These are phyloP conservation scores for Moricandia arvensis DNA, from an alignment of 345 rosid genomes.

Conservation along the genomic window DNA sequence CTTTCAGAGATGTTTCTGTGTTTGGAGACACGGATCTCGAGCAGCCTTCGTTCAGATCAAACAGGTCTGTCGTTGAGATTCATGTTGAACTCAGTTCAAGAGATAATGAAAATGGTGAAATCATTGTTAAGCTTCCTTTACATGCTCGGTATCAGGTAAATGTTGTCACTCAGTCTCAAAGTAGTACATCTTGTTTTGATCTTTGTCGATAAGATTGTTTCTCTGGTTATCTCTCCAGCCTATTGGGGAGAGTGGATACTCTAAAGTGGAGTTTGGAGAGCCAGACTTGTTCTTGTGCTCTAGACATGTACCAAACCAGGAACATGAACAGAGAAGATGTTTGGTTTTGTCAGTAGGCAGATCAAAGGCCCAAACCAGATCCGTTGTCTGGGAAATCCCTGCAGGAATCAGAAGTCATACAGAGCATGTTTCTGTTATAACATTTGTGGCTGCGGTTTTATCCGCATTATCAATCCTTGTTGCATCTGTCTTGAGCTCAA, in stretches of 20 bases:
- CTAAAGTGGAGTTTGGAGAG: slow-evolving; percentile 53
- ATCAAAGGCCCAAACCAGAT: slow-evolving; percentile 15
- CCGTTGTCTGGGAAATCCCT: slow-evolving; percentile 64
- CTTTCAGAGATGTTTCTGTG: slow-evolving; percentile 53
- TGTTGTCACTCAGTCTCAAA: not conserved
- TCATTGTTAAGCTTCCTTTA: slow-evolving; percentile 61
- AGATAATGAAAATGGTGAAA: slow-evolving; percentile 45
- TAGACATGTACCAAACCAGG: slow-evolving; percentile 36
- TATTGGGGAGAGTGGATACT: slow-evolving; percentile 61
- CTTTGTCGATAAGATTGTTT: not conserved
- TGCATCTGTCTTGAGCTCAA: slow-evolving; percentile 43
- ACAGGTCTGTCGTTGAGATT: slow-evolving; percentile 73
- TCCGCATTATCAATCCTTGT: slow-evolving; percentile 48
- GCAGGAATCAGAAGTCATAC: slow-evolving; percentile 52
- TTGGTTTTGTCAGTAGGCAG: slow-evolving; percentile 36
- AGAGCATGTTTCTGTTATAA: slow-evolving; percentile 50
- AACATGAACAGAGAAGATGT: slow-evolving; percentile 38
- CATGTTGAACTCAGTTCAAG: slow-evolving; percentile 57
- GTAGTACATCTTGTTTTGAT: not conserved
- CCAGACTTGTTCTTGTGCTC: slow-evolving; percentile 56
- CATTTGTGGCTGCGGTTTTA: slow-evolving; percentile 49
- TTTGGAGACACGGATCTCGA: slow-evolving; percentile 90
- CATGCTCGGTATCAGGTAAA: slow-evolving; percentile 79
- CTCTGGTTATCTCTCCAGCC: slow-evolving; percentile 41
- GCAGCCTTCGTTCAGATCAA: slow-evolving; percentile 68